Percentiles rank a stretch among this genome's conserved stretches.
Evolutionary conservation across 768 basidiomycete genomes (phyloP).

Genomic region (Kwoniella newhampshirensis): DNA sequence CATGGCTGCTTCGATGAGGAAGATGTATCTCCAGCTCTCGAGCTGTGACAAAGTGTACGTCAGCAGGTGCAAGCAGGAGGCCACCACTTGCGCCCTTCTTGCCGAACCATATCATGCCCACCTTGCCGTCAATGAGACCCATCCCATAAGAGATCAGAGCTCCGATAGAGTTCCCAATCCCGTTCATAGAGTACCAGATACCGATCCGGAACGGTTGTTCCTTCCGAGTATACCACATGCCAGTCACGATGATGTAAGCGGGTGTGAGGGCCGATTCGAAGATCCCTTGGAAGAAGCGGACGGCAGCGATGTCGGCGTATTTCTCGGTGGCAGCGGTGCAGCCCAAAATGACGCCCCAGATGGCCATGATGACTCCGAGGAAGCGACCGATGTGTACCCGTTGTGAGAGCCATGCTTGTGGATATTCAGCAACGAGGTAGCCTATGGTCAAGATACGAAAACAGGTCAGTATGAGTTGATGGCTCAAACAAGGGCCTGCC

Average conservation of each 20-base stretch:
- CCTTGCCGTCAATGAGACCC: constrained; percentile 3
- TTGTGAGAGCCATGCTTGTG: constrained; percentile 9
- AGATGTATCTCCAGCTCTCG: constrained; percentile 11
- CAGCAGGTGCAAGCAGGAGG: too few species aligned
- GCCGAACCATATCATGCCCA: background rate
- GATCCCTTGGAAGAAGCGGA: constrained; percentile 45
- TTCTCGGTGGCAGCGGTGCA: constrained; percentile 8
- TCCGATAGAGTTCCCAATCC: constrained; percentile 53
- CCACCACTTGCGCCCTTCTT: too few species aligned
- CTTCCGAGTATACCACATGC: constrained; percentile 47
- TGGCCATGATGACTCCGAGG: constrained; percentile 9
- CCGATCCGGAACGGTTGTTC: constrained; percentile 53
- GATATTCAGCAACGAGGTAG: constrained; percentile 10
- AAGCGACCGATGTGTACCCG: constrained; percentile 10
- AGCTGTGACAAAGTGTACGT: too few species aligned
- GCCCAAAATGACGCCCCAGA: constrained; percentile 8
- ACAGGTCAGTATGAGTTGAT: too few species aligned
- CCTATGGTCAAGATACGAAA: background rate
- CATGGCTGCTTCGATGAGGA: constrained; percentile 8
- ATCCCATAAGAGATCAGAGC: constrained; percentile 42
- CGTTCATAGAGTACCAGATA: constrained; percentile 53
- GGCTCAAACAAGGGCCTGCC: too few species aligned
- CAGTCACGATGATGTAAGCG: constrained; percentile 43
- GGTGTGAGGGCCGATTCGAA: constrained; percentile 47
- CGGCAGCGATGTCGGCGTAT: constrained; percentile 34